phyloP scores from a whole-genome alignment of 257 asterid genomes.

The Fraxinus americana region DNA sequence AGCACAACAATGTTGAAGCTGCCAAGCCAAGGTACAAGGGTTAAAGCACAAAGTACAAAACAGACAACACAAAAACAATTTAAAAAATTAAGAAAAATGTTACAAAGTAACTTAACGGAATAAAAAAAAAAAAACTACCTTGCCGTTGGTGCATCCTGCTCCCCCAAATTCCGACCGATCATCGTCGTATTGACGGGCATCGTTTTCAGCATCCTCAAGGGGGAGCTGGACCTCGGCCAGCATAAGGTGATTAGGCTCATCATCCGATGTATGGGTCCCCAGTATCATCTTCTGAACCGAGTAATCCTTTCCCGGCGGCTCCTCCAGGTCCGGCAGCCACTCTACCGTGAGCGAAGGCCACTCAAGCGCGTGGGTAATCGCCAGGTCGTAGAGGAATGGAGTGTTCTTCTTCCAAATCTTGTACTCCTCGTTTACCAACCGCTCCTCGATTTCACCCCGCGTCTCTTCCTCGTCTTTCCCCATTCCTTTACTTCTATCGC shows the following conservation, averaged over 20 bases:
- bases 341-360: constrained; percentile 97
- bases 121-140: constrained; percentile 41
- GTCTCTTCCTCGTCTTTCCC: constrained; percentile 94
- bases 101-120: too few relatives aligned
- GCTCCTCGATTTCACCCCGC: constrained; percentile 84
- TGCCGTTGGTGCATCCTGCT: constrained; percentile 85
- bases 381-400: constrained; percentile 92
- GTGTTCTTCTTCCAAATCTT: constrained; percentile 97
- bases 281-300: constrained; percentile 88
- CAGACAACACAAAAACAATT: background rate
- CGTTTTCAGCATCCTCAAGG: constrained; percentile 76
- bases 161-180: constrained; percentile 80
- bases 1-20: background rate
- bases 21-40: background rate
- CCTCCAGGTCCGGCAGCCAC: constrained; percentile 90
- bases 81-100: too few relatives aligned
- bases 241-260: constrained; percentile 91
- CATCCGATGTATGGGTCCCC: constrained; percentile 93
- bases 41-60: background rate
- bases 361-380: constrained; percentile 85
- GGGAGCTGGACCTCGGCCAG: constrained; percentile 93
- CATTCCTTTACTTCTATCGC: constrained; percentile 35
- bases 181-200: constrained; percentile 74
- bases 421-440: constrained; percentile 87
- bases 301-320: constrained; percentile 93